These are phyloP conservation scores for Davidsoniella eucalypti DNA, from an alignment of 2,329 filamentous ascomycete species.

Conservation along the genomic window DNA sequence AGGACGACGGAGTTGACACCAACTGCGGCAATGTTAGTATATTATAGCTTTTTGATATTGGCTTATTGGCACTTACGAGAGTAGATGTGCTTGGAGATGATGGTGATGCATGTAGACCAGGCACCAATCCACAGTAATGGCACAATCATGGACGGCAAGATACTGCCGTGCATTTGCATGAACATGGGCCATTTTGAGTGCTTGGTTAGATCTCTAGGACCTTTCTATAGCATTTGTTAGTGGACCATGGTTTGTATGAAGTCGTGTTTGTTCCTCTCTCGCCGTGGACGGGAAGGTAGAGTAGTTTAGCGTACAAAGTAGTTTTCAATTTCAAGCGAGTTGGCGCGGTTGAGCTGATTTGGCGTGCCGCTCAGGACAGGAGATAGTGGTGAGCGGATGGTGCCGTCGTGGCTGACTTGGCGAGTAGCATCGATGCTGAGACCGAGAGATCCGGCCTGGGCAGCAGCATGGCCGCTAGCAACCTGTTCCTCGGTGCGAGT, in stretches of 20 bases:
- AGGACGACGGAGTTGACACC: slow-evolving; percentile 45
- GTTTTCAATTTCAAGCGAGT: slow-evolving; percentile 13
- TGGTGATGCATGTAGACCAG: slow-evolving; percentile 52
- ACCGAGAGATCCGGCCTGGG: slow-evolving; percentile 8
- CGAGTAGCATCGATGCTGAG: slow-evolving; percentile 10
- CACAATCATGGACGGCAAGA: slow-evolving; percentile 57
- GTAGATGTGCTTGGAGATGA: slow-evolving; percentile 29
- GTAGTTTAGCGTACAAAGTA: slow-evolving; percentile 13
- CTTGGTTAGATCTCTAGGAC: slow-evolving; percentile 51
- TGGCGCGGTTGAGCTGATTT: slow-evolving; percentile 10
- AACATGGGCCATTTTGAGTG: slow-evolving; percentile 67
- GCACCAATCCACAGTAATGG: slow-evolving; percentile 44
- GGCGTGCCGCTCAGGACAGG: slow-evolving; percentile 11
- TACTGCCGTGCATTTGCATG: slow-evolving; percentile 58
- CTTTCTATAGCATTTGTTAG: slow-evolving; percentile 16
- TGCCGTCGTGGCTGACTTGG: slow-evolving; percentile 4
- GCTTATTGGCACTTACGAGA: slow-evolving; percentile 6
- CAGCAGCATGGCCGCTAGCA: slow-evolving; percentile 6
- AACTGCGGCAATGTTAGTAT: slow-evolving; percentile 17
- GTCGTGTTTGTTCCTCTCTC: background rate
- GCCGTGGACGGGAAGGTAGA: background rate
- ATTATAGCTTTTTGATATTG: background rate
- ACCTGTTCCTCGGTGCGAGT: slow-evolving; percentile 7
- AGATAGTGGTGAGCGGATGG: slow-evolving; percentile 8
- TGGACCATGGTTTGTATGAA: background rate